Evolutionary conservation across 495 filamentous ascomycete species (phyloP).

Genomic region (Aspergillus bertholletiae): DNA sequence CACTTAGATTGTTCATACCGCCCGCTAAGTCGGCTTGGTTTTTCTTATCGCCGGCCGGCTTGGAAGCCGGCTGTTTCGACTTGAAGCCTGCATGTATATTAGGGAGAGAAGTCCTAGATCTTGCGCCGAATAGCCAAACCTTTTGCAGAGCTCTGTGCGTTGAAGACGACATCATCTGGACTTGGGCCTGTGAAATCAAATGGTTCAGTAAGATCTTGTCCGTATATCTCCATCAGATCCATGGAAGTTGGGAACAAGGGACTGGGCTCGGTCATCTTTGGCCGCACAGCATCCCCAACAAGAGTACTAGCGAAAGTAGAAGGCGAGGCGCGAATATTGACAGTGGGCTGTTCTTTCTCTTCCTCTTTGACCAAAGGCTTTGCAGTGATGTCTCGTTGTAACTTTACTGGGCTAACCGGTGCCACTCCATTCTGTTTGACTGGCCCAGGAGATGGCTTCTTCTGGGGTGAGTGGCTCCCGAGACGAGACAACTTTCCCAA

Average conservation of each 20-base stretch:
- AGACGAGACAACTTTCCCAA: slow-evolving; percentile 19
- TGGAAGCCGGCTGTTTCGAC: slow-evolving; percentile 41
- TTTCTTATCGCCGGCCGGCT: slow-evolving; percentile 41
- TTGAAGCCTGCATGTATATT: slow-evolving; percentile 46
- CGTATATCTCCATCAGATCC: slow-evolving; percentile 51
- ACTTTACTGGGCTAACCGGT: neutral
- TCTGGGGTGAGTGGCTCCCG: slow-evolving; percentile 13
- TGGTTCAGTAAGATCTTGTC: slow-evolving; percentile 44
- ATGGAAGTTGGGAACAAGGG: slow-evolving; percentile 35
- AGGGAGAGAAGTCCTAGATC: slow-evolving; percentile 31
- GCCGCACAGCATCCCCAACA: slow-evolving; percentile 42
- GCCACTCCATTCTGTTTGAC: slow-evolving; percentile 7
- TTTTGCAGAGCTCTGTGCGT: slow-evolving; percentile 78
- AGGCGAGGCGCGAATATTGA: slow-evolving; percentile 42
- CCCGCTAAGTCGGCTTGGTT: slow-evolving; percentile 34
- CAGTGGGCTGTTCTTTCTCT: slow-evolving; percentile 12
- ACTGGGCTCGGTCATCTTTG: slow-evolving; percentile 34
- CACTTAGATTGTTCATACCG: slow-evolving; percentile 55
- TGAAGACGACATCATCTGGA: slow-evolving; percentile 85
- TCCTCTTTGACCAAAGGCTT: slow-evolving; percentile 1
- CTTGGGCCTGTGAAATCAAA: slow-evolving; percentile 84
- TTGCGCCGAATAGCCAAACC: slow-evolving; percentile 62
- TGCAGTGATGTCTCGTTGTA: neutral
- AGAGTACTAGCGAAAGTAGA: slow-evolving; percentile 71
- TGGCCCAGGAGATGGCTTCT: slow-evolving; percentile 18